Percentiles rank a stretch among this genome's conserved stretches.
Evolutionary conservation across 208 protist genomes (phyloP).

Genomic region (Tritrichomonas musculus): DNA sequence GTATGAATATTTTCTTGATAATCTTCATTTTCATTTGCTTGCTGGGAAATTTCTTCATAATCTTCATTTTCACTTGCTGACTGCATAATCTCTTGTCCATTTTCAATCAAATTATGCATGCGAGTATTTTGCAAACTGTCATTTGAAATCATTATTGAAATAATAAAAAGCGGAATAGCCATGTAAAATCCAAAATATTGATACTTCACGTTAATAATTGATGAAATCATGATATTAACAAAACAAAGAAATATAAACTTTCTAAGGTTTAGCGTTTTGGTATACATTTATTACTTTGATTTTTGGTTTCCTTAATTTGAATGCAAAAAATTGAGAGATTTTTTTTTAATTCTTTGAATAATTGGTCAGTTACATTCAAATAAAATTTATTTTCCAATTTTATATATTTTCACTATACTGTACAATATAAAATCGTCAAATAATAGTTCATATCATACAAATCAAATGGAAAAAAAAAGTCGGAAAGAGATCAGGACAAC

Average conservation of each 20-base stretch:
- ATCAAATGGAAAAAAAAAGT: background rate
- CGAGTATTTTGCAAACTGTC: background rate
- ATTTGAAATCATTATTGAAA: background rate
- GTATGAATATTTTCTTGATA: background rate
- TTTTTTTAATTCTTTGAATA: background rate
- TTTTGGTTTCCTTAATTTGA: background rate
- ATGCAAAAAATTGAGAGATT: background rate
- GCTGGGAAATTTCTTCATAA: background rate
- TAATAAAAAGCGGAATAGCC: background rate
- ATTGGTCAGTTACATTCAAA: background rate
- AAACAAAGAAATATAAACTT: background rate
- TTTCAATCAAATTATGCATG: too few relatives aligned
- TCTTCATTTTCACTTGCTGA: background rate
- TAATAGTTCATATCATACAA: background rate
- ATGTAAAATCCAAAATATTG: background rate
- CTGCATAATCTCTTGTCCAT: too few relatives aligned
- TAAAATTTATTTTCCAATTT: background rate
- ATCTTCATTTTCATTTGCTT: background rate
- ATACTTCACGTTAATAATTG: background rate
- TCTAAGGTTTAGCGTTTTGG: background rate
- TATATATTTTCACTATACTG: background rate
- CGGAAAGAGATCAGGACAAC: background rate
- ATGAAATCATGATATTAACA: background rate
- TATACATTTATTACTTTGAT: background rate
- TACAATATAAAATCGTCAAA: background rate